Evolutionary conservation across 371 early-diverging fungal genomes (phyloP).

Genomic region (Rhizomucor miehei): DNA sequence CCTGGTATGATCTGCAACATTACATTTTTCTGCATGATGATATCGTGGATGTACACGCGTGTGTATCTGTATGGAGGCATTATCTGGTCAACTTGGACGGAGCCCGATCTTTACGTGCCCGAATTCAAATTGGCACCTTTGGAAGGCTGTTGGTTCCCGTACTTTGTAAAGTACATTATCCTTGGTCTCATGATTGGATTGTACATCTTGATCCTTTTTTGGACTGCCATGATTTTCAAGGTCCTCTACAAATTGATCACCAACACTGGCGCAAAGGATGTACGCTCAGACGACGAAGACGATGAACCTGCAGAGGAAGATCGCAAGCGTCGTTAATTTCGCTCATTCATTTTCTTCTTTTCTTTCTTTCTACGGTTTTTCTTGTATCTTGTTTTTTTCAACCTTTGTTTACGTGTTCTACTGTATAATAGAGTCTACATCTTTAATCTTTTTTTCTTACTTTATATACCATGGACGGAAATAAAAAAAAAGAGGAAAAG

Average conservation of each 20-base stretch:
- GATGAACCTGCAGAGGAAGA: constrained; percentile 22
- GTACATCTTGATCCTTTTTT: constrained; percentile 54
- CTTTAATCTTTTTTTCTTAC: too few species aligned
- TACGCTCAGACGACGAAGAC: constrained; percentile 64
- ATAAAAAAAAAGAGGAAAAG: too few species aligned
- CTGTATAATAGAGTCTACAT: too few species aligned
- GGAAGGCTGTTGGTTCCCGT: constrained; percentile 46
- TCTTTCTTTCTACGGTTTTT: background rate
- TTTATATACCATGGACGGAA: too few species aligned
- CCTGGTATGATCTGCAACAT: constrained; percentile 52
- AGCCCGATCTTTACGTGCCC: constrained; percentile 41
- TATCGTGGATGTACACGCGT: constrained; percentile 76
- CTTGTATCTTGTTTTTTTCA: background rate
- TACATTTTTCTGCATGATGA: constrained; percentile 60
- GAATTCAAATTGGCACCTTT: constrained; percentile 42
- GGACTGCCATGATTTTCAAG: constrained; percentile 63
- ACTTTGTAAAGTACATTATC: constrained; percentile 48
- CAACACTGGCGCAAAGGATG: constrained; percentile 55
- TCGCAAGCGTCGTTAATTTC: background rate
- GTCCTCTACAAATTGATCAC: constrained; percentile 59
- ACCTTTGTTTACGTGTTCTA: too few species aligned
- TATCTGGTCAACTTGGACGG: constrained; percentile 40
- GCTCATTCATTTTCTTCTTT: background rate
- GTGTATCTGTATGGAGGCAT: constrained; percentile 58
- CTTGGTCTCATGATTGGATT: constrained; percentile 41